Evolutionary conservation across 192 early-diverging fungal species (phyloP).

Genomic region (Ambispora gerdemannii): DNA sequence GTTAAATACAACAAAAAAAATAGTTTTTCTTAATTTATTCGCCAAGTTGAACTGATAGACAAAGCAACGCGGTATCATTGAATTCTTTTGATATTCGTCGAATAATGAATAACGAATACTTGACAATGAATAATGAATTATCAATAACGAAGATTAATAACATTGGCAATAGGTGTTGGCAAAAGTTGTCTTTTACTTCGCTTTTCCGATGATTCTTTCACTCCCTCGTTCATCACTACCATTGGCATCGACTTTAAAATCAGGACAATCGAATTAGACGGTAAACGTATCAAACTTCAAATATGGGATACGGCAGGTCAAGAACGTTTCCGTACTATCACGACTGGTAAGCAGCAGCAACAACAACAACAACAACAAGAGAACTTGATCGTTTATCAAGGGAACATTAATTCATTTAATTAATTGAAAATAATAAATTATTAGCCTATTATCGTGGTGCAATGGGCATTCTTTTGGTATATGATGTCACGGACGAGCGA

Average conservation of each 20-base stretch:
- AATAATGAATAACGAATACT: too few relatives aligned
- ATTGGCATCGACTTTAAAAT: conserved; percentile 99
- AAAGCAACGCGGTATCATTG: too few relatives aligned
- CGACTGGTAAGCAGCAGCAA: conserved; percentile 72
- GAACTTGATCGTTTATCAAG: too few relatives aligned
- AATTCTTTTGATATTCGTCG: too few relatives aligned
- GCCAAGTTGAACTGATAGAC: too few relatives aligned
- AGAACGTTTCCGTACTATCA: conserved; percentile 99
- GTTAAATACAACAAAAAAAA: too few relatives aligned
- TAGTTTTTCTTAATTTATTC: too few relatives aligned
- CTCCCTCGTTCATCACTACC: conserved; percentile 98
- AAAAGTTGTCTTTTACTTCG: conserved; percentile 95
- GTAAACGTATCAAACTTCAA: conserved; percentile 98
- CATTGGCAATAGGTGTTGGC: conserved; percentile 74
- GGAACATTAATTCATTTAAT: too few relatives aligned
- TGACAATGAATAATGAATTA: too few relatives aligned
- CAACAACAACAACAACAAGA: too few relatives aligned
- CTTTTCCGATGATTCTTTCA: conserved; percentile 99
- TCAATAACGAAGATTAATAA: too few relatives aligned
- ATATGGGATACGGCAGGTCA: conserved; percentile 99
- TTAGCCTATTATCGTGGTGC: conserved; percentile 98
- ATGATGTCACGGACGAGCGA: conserved; percentile 98
- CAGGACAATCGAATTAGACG: conserved; percentile 96
- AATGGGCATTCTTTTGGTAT: conserved; percentile 97
- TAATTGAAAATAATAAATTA: too few relatives aligned